Base-by-base conservation (phyloP, 2,329 filamentous ascomycete species). In the Sarocladium kiliense region DNA sequence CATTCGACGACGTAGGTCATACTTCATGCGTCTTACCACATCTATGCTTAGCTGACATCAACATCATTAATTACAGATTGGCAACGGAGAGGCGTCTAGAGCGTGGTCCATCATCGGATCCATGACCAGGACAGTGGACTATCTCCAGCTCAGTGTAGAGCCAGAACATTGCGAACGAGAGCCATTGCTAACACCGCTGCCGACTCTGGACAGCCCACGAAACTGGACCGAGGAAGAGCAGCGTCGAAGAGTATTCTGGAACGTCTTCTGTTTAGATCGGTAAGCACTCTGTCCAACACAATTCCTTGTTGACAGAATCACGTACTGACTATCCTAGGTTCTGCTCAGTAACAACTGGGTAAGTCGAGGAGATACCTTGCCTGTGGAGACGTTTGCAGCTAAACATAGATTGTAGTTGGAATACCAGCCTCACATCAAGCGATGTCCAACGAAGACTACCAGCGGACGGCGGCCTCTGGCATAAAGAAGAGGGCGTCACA, bases 401-500 rank as follows among this genome's bases (percentile, higher is more conserved):
- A 30, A 18, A 32, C 39, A 23, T 42, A 26, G 41, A 26, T 5
- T 41, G 10, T 9, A 68, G 67, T 0, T 69, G 67, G 67, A 69
- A 69, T 18, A 68, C 65, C 0, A 68, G 67, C 14, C 41, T 69
- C 1, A 69, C 67, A 1, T 66, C 67, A 0, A 65, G 64, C 3
- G 66, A 69, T 21, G 66, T 69, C 3, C 60, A 62, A 0, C 59
- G 66, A 21, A 58, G 67, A 11, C 55, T 70, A 0, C 67, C 67
- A 0, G 68, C 68, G 6, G 74, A 76, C 23, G 75, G 75, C 1
- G 67, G 64, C 0, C 60, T 70, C 3, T 77, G 75, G 75, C 66
- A 68, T 18, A 67, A 68, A 45, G 62, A 69, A 57, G 58, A 74
- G 57, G 63, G 71, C 0, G 71, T 74, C 0, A 57, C 60, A 1